phyloP scores from a whole-genome alignment of 805 yeast species.

The Pichia membranifaciens region DNA sequence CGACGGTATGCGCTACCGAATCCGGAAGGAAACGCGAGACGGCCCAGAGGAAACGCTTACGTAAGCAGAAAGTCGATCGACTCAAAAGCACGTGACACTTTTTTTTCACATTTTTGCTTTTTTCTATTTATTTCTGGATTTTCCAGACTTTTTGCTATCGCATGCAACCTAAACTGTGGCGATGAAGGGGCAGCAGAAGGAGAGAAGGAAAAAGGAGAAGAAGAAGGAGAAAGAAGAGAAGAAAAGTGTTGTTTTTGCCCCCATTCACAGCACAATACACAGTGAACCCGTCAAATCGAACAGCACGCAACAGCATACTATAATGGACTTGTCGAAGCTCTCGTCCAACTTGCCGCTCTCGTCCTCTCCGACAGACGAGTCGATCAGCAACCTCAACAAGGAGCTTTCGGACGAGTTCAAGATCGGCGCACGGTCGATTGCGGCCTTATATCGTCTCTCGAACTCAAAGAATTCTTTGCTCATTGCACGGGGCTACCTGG shows the following conservation, averaged over 20 bases:
- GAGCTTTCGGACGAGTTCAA: conserved; percentile 61
- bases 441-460: conserved; percentile 58
- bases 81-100: no score
- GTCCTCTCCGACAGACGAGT: conserved; percentile 40
- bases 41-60: no score
- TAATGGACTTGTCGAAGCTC: conserved; percentile 60
- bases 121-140: no score
- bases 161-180: no score
- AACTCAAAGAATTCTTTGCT: conserved; percentile 44
- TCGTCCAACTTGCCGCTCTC: conserved; percentile 52
- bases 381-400: conserved; percentile 42
- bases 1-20: no score
- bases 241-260: no score
- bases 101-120: no score
- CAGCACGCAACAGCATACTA: not conserved
- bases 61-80: no score
- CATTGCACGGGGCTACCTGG: conserved; percentile 53
- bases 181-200: not conserved
- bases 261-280: no score
- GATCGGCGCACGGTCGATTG: conserved; percentile 65
- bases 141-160: no score
- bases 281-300: not conserved
- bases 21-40: no score
- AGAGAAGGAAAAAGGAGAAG: not conserved
- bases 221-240: not conserved